These are phyloP conservation scores for Adiantum capillusveneris DNA, from an alignment of 75 land plant genomes.

Conservation along the genomic window DNA sequence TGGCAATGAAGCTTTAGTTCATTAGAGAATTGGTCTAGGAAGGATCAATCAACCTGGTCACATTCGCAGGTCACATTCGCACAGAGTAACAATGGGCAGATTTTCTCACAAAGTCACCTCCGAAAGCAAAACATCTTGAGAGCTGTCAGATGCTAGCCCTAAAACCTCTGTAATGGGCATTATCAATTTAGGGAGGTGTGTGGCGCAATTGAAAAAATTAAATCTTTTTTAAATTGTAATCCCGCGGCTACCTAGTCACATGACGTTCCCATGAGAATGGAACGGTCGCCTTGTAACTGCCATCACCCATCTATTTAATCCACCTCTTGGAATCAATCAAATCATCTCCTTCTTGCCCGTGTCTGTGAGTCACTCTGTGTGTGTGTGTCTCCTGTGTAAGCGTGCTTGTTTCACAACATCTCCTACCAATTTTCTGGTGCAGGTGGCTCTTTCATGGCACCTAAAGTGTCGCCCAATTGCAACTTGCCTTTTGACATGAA, in stretches of 20 bases:
- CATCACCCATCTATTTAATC: too few relatives aligned
- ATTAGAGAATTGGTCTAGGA: constrained; percentile 8
- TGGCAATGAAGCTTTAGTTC: constrained; percentile 15
- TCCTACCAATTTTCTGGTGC: constrained; percentile 8
- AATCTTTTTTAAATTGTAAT: too few relatives aligned
- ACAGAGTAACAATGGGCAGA: constrained; percentile 18
- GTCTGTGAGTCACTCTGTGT: too few relatives aligned
- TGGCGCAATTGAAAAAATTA: background rate
- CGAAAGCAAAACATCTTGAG: background rate
- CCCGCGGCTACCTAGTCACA: too few relatives aligned
- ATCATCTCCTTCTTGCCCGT: too few relatives aligned
- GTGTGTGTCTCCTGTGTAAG: too few relatives aligned
- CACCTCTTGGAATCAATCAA: too few relatives aligned
- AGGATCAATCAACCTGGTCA: constrained; percentile 7
- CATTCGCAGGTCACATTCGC: background rate
- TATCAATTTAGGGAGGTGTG: constrained; percentile 6
- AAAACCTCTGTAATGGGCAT: background rate
- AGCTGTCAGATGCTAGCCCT: background rate
- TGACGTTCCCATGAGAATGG: too few relatives aligned
- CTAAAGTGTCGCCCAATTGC: background rate
- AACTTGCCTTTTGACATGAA: background rate
- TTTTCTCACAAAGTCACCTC: background rate
- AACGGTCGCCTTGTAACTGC: too few relatives aligned
- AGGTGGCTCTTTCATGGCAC: constrained; percentile 21
- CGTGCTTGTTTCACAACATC: constrained; percentile 11